phyloP scores from a whole-genome alignment of 352 stramenopile genomes.

The Peronosclerospora sorghi region DNA sequence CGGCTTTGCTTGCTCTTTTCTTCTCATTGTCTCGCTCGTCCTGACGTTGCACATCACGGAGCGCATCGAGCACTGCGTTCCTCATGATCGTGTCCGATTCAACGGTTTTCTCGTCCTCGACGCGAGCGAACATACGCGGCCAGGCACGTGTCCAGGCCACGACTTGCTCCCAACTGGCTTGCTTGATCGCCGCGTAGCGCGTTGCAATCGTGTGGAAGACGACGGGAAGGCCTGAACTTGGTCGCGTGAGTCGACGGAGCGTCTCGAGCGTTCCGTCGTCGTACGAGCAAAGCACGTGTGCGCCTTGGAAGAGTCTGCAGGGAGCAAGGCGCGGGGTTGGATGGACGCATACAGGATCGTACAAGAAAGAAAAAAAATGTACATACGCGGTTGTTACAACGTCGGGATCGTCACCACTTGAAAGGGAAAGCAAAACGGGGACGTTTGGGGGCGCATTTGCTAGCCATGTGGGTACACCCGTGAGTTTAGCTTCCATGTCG shows the following conservation, averaged over 20 bases:
- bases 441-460: slow-evolving; percentile 42
- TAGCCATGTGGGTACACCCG: slow-evolving; percentile 26
- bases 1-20: neutral
- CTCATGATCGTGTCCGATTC: slow-evolving; percentile 16
- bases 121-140: slow-evolving; percentile 24
- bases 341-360: neutral
- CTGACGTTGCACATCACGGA: slow-evolving; percentile 11
- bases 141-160: too few species aligned
- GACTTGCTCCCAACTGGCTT: slow-evolving; percentile 28
- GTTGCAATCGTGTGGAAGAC: slow-evolving; percentile 18
- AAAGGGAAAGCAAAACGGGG: slow-evolving; percentile 51
- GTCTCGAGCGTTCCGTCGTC: slow-evolving; percentile 24
- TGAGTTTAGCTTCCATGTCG: neutral
- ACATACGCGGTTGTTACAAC: slow-evolving; percentile 22
- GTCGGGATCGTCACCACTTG: slow-evolving; percentile 36
- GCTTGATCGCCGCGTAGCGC: slow-evolving; percentile 36
- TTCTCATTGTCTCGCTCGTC: neutral
- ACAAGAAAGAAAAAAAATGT: neutral
- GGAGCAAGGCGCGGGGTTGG: too few species aligned
- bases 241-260: slow-evolving; percentile 19
- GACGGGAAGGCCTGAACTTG: slow-evolving; percentile 13
- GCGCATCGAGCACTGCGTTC: slow-evolving; percentile 10
- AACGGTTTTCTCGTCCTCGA: slow-evolving; percentile 6
- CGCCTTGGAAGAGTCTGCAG: slow-evolving; percentile 15
- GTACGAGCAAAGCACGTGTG: slow-evolving; percentile 25